A percentile compares a stretch with the other conserved stretches of the same genome.
Conservation (phyloP, 495 filamentous ascomycete species). For the Pyrenula aspistea region DNA sequence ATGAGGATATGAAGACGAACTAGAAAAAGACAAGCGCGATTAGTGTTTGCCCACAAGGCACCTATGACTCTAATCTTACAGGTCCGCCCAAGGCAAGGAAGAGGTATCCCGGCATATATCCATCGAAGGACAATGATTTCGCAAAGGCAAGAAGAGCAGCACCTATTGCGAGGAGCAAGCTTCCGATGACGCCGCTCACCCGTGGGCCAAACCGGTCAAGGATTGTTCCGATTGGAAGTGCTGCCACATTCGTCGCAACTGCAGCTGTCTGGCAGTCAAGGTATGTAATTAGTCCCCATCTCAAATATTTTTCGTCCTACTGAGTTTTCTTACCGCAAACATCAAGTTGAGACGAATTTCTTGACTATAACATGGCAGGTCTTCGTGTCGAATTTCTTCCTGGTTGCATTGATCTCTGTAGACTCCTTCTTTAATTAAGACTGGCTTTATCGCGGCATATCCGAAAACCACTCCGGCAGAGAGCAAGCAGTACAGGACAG, state of each 20-base stretch:
- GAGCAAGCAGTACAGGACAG: slow-evolving; percentile 72
- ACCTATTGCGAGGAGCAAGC: slow-evolving; percentile 55
- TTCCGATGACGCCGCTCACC: slow-evolving; percentile 62
- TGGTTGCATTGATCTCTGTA: slow-evolving; percentile 52
- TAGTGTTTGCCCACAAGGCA: no score
- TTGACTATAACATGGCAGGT: slow-evolving; percentile 57
- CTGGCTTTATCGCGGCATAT: slow-evolving; percentile 75
- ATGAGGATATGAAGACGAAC: slow-evolving; percentile 85
- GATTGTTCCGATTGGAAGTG: slow-evolving; percentile 74
- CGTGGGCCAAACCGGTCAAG: slow-evolving; percentile 75
- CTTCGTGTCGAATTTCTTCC: slow-evolving; percentile 45
- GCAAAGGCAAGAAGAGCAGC: slow-evolving; percentile 62
- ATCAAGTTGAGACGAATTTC: slow-evolving; percentile 48
- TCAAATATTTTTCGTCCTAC: slow-evolving; percentile 2
- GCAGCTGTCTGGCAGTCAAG: no score
- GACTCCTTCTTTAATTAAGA: slow-evolving; percentile 63
- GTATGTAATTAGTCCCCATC: no score
- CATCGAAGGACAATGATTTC: slow-evolving; percentile 48
- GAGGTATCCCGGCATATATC: slow-evolving; percentile 67
- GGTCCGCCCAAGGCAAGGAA: slow-evolving; percentile 77
- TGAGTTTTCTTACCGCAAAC: slow-evolving; percentile 4
- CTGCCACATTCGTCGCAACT: slow-evolving; percentile 70
- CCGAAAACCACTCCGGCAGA: slow-evolving; percentile 67
- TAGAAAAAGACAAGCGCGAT: no score
- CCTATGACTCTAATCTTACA: no score